These are phyloP conservation scores for Fusarium bactridioides DNA, from an alignment of 2,329 filamentous ascomycete genomes.

Conservation along the genomic window DNA sequence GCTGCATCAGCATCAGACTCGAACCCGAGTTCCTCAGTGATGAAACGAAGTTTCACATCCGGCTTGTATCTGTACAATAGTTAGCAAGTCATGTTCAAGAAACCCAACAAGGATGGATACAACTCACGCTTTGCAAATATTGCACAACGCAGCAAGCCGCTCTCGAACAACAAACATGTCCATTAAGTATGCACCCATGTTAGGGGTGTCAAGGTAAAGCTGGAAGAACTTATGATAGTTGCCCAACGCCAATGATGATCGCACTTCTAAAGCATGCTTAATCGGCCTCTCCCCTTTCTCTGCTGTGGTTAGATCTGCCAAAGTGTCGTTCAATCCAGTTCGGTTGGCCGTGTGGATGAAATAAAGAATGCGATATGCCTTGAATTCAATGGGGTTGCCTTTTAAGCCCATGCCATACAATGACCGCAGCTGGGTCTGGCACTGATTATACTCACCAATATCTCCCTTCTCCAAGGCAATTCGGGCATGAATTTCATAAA, in stretches of 20 bases:
- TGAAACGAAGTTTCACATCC: constrained; percentile 85
- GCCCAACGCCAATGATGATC: constrained; percentile 88
- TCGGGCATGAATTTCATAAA: constrained; percentile 96
- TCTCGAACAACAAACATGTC: constrained; percentile 98
- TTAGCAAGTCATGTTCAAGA: constrained; percentile 53
- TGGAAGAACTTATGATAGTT: constrained; percentile 99
- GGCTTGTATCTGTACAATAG: constrained; percentile 79
- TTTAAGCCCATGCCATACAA: constrained; percentile 88
- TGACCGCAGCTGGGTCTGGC: constrained; percentile 94
- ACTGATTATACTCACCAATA: constrained; percentile 99
- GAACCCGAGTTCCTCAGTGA: constrained; percentile 96
- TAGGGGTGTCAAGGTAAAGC: constrained; percentile 90
- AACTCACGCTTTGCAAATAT: constrained; percentile 93
- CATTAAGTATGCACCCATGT: constrained; percentile 98
- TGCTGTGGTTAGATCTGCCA: constrained; percentile 98
- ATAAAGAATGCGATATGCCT: constrained; percentile 99
- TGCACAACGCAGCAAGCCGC: constrained; percentile 86
- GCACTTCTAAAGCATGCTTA: constrained; percentile 89
- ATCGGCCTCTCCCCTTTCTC: constrained; percentile 87
- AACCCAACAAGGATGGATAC: background rate
- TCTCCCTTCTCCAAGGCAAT: constrained; percentile 98
- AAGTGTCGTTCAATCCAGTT: constrained; percentile 95
- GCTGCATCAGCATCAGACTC: constrained; percentile 90
- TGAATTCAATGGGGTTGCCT: constrained; percentile 93
- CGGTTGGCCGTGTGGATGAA: constrained; percentile 99